A percentile compares a stretch with the other conserved stretches of the same genome.
Evolutionary conservation across 768 basidiomycete species (phyloP).

Genomic region (Filobasidium wieringae): DNA sequence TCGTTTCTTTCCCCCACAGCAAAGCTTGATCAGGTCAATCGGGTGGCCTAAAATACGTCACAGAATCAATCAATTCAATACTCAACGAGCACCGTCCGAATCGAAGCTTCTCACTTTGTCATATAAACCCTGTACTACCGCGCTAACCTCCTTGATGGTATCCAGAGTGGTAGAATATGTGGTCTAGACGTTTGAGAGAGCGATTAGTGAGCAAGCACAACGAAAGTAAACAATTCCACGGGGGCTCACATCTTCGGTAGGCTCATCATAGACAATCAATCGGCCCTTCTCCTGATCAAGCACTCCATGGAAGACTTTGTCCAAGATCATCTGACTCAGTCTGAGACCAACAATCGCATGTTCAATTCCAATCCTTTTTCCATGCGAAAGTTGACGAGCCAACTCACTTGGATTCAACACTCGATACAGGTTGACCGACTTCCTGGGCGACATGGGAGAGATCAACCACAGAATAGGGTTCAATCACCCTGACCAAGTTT

Average conservation of each 20-base stretch:
- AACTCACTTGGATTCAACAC: conserved; percentile 82
- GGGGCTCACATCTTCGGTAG: conserved; percentile 63
- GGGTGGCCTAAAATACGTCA: not conserved
- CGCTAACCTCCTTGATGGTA: conserved; percentile 76
- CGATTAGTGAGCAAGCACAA: not conserved
- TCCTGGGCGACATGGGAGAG: conserved; percentile 72
- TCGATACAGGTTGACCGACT: conserved; percentile 75
- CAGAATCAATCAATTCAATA: too few relatives aligned
- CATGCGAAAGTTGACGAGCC: too few relatives aligned
- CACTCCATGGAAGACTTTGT: conserved; percentile 85
- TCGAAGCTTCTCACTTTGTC: conserved; percentile 50
- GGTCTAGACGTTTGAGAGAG: conserved; percentile 45
- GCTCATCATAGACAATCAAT: conserved; percentile 77
- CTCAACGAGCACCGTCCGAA: not conserved
- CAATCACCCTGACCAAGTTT: conserved; percentile 86
- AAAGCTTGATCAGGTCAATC: conserved; percentile 1
- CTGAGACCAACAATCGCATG: too few relatives aligned
- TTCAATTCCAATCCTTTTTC: too few relatives aligned
- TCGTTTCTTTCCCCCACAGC: too few relatives aligned
- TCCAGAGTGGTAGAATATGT: conserved; percentile 80
- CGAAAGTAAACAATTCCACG: not conserved
- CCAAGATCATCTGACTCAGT: conserved; percentile 94
- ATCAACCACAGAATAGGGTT: conserved; percentile 89
- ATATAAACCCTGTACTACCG: conserved; percentile 87
- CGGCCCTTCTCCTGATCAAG: conserved; percentile 93